Evolutionary conservation across 768 basidiomycete species (phyloP).

Genomic region (Ramaria sp.): DNA sequence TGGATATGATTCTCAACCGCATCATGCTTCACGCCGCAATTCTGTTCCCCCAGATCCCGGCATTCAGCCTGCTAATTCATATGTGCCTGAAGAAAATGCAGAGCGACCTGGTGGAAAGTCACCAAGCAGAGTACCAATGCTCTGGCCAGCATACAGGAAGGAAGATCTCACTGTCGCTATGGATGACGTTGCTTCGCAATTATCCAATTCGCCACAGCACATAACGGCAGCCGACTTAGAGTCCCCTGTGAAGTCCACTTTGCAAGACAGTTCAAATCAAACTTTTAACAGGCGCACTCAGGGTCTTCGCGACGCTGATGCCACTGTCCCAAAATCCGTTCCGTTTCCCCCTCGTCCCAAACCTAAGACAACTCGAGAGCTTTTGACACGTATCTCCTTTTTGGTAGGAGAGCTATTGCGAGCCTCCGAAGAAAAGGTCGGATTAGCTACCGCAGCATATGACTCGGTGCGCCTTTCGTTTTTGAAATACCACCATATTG

Average conservation of each 20-base stretch:
- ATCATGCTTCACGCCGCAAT: background rate
- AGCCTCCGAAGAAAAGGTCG: slow-evolving; percentile 68
- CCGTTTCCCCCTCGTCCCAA: slow-evolving; percentile 8
- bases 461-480: slow-evolving; percentile 42
- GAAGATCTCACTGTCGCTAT: background rate
- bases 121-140: background rate
- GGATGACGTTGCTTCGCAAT: background rate
- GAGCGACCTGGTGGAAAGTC: background rate
- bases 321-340: slow-evolving; percentile 9
- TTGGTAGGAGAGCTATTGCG: slow-evolving; percentile 49
- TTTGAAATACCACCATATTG: background rate
- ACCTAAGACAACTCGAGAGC: slow-evolving; percentile 31
- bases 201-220: background rate
- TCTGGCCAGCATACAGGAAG: background rate
- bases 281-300: background rate
- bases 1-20: background rate
- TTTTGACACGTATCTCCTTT: slow-evolving; percentile 48
- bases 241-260: background rate
- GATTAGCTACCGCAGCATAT: slow-evolving; percentile 56
- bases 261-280: background rate
- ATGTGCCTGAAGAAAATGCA: background rate
- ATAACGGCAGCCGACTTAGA: background rate
- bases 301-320: slow-evolving; percentile 5
- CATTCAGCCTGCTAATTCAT: background rate
- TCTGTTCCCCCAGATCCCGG: background rate